Conservation (phyloP, 2,329 filamentous ascomycete genomes). For the Penicillium expansum region DNA sequence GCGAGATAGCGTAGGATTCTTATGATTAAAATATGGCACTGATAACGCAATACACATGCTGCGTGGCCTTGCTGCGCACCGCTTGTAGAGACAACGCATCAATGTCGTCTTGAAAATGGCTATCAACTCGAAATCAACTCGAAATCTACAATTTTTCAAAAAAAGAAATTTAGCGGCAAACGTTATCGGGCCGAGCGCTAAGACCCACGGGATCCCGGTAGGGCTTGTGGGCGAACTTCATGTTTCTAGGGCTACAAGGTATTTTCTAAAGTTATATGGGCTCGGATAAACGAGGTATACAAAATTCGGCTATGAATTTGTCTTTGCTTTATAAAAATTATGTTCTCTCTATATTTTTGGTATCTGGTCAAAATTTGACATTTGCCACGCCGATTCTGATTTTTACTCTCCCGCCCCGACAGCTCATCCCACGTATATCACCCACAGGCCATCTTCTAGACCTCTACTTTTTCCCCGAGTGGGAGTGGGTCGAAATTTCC, state of each 20-base stretch:
- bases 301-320: too few species aligned
- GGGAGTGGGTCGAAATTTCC: neutral
- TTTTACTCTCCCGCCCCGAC: neutral
- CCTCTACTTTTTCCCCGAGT: neutral
- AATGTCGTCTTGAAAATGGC: neutral
- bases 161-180: neutral
- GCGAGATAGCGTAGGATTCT: neutral
- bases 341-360: neutral
- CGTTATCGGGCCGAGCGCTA: constrained; percentile 4
- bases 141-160: neutral
- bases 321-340: too few species aligned
- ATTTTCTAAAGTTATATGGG: neutral
- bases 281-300: neutral
- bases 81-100: neutral
- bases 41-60: neutral
- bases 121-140: neutral
- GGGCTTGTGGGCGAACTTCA: neutral
- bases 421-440: neutral
- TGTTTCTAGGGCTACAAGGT: neutral
- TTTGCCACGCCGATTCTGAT: neutral
- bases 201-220: constrained; percentile 6
- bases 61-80: neutral
- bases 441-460: neutral
- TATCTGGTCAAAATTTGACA: neutral
- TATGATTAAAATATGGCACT: too few species aligned